Evolutionary conservation across 2,329 filamentous ascomycete genomes (phyloP).

Genomic region (Ilyonectria robusta): DNA sequence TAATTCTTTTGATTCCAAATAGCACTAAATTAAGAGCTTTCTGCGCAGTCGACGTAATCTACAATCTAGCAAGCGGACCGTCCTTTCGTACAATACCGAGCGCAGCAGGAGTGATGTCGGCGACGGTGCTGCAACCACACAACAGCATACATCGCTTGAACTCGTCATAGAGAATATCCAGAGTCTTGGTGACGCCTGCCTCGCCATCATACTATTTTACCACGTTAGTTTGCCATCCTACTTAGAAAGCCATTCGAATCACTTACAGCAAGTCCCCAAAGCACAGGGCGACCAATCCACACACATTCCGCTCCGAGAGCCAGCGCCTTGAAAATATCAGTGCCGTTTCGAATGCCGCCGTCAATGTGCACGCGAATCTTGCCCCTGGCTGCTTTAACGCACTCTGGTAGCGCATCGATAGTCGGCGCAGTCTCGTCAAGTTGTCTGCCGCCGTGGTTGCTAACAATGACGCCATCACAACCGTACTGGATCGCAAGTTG

Average conservation of each 20-base stretch:
- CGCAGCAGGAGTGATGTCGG: slow-evolving; percentile 8
- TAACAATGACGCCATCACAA: slow-evolving; percentile 59
- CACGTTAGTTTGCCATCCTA: background rate
- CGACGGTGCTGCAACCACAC: slow-evolving; percentile 9
- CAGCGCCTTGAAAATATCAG: slow-evolving; percentile 22
- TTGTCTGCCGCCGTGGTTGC: slow-evolving; percentile 64
- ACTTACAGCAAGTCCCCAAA: slow-evolving; percentile 18
- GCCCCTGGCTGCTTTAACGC: background rate
- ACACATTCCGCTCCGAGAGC: slow-evolving; percentile 17
- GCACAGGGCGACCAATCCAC: slow-evolving; percentile 9
- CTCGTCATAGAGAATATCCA: slow-evolving; percentile 20
- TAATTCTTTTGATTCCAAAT: too few species aligned
- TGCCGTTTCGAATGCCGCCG: slow-evolving; percentile 10
- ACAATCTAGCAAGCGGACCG: slow-evolving; percentile 19
- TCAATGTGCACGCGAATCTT: slow-evolving; percentile 12
- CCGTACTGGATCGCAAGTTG: slow-evolving; percentile 53
- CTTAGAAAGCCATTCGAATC: background rate
- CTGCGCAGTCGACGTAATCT: background rate
- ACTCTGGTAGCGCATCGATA: slow-evolving; percentile 51
- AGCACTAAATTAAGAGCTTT: too few species aligned
- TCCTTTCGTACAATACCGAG: background rate
- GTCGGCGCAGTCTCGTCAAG: slow-evolving; percentile 61
- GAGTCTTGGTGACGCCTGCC: slow-evolving; percentile 8
- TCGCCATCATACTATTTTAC: slow-evolving; percentile 16
- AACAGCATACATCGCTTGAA: slow-evolving; percentile 26